phyloP scores from a whole-genome alignment of 305 asterid genomes.

The Fraxinus paxiana region DNA sequence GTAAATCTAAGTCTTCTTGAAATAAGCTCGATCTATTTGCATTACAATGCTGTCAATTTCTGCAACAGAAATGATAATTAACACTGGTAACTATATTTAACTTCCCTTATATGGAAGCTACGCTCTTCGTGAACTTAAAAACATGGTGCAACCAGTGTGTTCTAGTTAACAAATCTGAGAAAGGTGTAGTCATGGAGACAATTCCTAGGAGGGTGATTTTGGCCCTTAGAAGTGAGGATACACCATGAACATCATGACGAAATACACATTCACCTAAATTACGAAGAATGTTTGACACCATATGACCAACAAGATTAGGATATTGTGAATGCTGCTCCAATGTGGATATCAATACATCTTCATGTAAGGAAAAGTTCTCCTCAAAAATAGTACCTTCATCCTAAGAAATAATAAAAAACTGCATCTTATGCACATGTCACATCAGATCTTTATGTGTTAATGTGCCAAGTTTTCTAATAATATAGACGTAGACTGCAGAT shows the following conservation, averaged over 20 bases:
- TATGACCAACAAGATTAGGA: background rate
- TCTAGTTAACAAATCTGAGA: background rate
- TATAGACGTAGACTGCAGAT: background rate
- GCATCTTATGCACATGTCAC: background rate
- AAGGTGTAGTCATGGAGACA: background rate
- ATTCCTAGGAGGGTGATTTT: background rate
- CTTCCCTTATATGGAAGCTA: background rate
- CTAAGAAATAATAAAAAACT: background rate
- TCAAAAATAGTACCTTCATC: background rate
- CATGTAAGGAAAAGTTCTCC: background rate
- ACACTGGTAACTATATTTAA: background rate
- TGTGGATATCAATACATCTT: background rate
- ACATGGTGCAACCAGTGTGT: background rate
- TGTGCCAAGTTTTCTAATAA: background rate
- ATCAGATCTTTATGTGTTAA: background rate
- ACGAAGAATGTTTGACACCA: background rate
- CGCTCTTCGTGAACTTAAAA: background rate
- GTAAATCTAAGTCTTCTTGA: background rate
- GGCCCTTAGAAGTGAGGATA: background rate
- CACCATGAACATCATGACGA: background rate
- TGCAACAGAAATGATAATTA: background rate
- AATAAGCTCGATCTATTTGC: background rate
- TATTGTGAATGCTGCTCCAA: background rate
- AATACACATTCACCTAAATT: background rate
- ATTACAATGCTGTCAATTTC: background rate